Evolutionary conservation across 140 eudicot species (phyloP).

Genomic region (Flaveria floridana): DNA sequence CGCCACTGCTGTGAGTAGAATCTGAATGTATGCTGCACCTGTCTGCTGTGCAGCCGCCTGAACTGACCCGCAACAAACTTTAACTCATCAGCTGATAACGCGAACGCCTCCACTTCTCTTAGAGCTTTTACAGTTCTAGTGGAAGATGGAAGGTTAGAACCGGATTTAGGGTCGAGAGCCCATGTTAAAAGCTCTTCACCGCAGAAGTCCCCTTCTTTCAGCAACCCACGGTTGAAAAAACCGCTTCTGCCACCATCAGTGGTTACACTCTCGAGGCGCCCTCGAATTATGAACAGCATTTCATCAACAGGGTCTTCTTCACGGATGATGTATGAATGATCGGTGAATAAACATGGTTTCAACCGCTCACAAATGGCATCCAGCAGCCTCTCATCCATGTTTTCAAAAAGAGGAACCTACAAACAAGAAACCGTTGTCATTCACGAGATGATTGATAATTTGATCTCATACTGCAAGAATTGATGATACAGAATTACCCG

Average conservation of each 20-base stretch:
- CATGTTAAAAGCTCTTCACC: slow-evolving; percentile 92
- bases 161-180: slow-evolving; percentile 81
- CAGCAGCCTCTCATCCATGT: slow-evolving; percentile 73
- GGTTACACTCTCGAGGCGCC: slow-evolving; percentile 80
- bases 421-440: background rate
- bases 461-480: background rate
- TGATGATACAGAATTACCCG: background rate
- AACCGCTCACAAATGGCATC: slow-evolving; percentile 87
- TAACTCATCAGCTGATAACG: slow-evolving; percentile 70
- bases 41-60: slow-evolving; percentile 81
- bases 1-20: slow-evolving; percentile 86
- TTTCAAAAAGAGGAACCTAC: slow-evolving; percentile 82
- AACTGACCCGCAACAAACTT: slow-evolving; percentile 82
- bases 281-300: slow-evolving; percentile 81
- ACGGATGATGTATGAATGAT: slow-evolving; percentile 57
- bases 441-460: background rate
- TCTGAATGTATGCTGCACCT: slow-evolving; percentile 88
- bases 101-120: slow-evolving; percentile 85
- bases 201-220: slow-evolving; percentile 82
- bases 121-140: slow-evolving; percentile 76
- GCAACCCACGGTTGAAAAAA: slow-evolving; percentile 64
- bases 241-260: slow-evolving; percentile 87
- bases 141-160: slow-evolving; percentile 68
- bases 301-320: slow-evolving; percentile 92
- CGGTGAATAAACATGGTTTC: slow-evolving; percentile 71